A percentile compares a stretch with the other conserved stretches of the same genome.
Conservation (phyloP, 176 grass and related monocot species). For the Oryza glumipatula region DNA sequence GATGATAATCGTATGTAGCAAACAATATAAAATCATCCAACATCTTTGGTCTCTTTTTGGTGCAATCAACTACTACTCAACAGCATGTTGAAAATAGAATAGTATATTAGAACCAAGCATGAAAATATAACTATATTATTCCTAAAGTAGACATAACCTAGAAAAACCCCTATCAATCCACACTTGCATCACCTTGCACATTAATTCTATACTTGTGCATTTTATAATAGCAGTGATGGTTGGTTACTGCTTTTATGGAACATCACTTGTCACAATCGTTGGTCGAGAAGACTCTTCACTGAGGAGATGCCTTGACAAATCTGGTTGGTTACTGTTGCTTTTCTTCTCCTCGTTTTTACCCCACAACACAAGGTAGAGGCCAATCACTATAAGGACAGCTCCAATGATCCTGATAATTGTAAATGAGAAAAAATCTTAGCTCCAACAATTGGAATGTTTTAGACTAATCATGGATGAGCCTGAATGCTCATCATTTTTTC, state of each 20-base stretch:
- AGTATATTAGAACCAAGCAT: neutral
- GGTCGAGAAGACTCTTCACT: slow-evolving; percentile 35
- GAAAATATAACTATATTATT: neutral
- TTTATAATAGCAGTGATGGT: neutral
- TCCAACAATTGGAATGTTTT: neutral
- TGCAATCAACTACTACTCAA: no score
- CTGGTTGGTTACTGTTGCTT: slow-evolving; percentile 28
- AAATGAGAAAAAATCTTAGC: slow-evolving; percentile 1
- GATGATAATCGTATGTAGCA: no score
- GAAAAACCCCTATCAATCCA: neutral
- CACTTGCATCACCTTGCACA: slow-evolving; percentile 7
- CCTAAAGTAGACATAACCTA: neutral
- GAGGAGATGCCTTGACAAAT: slow-evolving; percentile 55
- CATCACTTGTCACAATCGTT: slow-evolving; percentile 20
- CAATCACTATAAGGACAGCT: slow-evolving; percentile 55
- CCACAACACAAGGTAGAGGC: slow-evolving; percentile 72
- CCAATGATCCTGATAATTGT: slow-evolving; percentile 57
- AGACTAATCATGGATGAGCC: neutral
- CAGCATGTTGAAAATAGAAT: no score
- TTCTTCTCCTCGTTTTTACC: slow-evolving; percentile 65
- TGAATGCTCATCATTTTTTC: neutral
- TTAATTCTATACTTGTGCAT: neutral
- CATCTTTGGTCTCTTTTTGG: no score
- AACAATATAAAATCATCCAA: no score
- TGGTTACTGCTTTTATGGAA: slow-evolving; percentile 23